These are phyloP conservation scores for Podaxis carcinomalis DNA, from an alignment of 768 basidiomycete species.

Conservation along the genomic window DNA sequence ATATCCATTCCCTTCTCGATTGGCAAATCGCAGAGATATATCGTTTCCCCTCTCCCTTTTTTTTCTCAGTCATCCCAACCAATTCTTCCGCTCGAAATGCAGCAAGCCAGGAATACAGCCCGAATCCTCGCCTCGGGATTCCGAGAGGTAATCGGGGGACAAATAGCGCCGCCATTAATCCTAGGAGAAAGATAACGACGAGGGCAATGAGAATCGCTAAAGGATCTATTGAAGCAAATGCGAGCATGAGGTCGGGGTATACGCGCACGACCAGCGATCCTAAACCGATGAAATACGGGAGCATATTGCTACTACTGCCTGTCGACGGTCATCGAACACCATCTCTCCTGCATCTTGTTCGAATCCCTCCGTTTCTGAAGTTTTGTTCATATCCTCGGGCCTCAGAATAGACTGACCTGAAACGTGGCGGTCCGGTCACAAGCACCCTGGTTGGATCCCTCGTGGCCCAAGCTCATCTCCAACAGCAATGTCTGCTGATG, in stretches of 20 bases:
- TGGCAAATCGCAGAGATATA: not conserved
- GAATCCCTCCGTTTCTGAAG: too few relatives aligned
- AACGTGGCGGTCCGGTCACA: too few relatives aligned
- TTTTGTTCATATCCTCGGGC: too few relatives aligned
- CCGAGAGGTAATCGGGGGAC: slow-evolving; percentile 20
- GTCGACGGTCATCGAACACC: too few relatives aligned
- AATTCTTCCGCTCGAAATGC: slow-evolving; percentile 18
- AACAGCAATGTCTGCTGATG: too few relatives aligned
- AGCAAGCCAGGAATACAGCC: slow-evolving; percentile 20
- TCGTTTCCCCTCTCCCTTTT: too few relatives aligned
- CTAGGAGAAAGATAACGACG: slow-evolving; percentile 24
- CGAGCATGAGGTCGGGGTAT: slow-evolving; percentile 26
- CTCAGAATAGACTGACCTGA: too few relatives aligned
- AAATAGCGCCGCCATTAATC: slow-evolving; percentile 24
- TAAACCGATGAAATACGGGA: slow-evolving; percentile 37
- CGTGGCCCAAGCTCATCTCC: too few relatives aligned
- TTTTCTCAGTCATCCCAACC: not conserved
- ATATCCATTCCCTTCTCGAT: not conserved
- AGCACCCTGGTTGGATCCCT: too few relatives aligned
- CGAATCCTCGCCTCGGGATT: slow-evolving; percentile 21
- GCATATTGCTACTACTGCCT: slow-evolving; percentile 22
- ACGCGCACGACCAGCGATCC: slow-evolving; percentile 29
- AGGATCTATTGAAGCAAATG: slow-evolving; percentile 22
- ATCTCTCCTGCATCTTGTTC: too few relatives aligned
- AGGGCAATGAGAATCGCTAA: slow-evolving; percentile 21